These are phyloP conservation scores for Durotheca rogersii DNA, from an alignment of 495 filamentous ascomycete species.

Conservation along the genomic window DNA sequence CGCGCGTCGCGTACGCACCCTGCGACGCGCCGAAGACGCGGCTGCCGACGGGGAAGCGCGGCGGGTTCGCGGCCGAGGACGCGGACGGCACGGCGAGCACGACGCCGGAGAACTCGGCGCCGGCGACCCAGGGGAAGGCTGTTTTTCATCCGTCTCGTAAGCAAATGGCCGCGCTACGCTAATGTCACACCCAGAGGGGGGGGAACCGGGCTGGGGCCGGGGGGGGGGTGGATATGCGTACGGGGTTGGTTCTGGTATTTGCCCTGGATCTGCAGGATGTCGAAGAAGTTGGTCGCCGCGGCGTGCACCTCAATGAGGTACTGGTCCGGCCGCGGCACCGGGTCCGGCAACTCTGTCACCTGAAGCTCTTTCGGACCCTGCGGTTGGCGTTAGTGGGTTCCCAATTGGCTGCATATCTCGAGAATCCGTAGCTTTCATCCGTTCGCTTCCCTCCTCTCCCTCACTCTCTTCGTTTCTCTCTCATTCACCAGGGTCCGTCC, in stretches of 20 bases:
- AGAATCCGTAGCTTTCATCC: too few species aligned
- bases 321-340: constrained; percentile 64
- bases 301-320: constrained; percentile 91
- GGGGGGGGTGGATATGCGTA: too few species aligned
- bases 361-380: constrained; percentile 78
- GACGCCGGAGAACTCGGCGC: constrained; percentile 81
- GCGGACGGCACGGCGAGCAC: constrained; percentile 63
- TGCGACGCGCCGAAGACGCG: constrained; percentile 84
- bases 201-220: too few species aligned
- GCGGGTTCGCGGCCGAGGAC: constrained; percentile 34
- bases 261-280: constrained; percentile 84
- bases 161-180: too few species aligned
- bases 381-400: too few species aligned
- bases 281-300: constrained; percentile 92
- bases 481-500: neutral
- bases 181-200: too few species aligned
- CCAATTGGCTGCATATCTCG: too few species aligned
- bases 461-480: neutral
- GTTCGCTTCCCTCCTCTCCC: too few species aligned
- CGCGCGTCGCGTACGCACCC: constrained; percentile 79
- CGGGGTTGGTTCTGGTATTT: constrained; percentile 67
- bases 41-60: constrained; percentile 71
- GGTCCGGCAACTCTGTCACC: constrained; percentile 71
- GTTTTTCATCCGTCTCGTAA: too few species aligned
- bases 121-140: constrained; percentile 81